phyloP scores from a whole-genome alignment of 768 basidiomycete species.

The Boletales sp. region DNA sequence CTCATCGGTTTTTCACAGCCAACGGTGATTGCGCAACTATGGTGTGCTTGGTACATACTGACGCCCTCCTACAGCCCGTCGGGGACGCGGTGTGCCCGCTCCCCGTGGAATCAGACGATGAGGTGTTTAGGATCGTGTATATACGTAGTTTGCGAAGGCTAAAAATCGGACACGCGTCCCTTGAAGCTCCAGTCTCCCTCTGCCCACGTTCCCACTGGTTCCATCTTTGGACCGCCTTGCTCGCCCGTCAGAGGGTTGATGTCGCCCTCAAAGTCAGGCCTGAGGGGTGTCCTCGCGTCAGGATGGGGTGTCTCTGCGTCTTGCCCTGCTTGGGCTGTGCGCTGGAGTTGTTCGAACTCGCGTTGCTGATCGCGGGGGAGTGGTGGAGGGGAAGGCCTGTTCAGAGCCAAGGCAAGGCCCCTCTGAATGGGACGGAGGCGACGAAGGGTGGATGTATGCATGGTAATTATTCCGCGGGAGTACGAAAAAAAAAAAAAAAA shows the following conservation, averaged over 20 bases:
- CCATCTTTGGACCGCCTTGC: constrained; percentile 80
- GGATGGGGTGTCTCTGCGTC: constrained; percentile 57
- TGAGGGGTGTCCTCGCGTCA: constrained; percentile 57
- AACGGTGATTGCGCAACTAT: constrained; percentile 53
- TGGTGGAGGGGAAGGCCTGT: constrained; percentile 68
- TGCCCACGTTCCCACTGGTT: constrained; percentile 67
- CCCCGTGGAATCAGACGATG: constrained; percentile 80
- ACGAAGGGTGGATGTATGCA: neutral
- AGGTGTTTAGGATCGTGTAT: constrained; percentile 14
- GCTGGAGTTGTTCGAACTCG: constrained; percentile 83
- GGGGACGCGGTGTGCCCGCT: constrained; percentile 78
- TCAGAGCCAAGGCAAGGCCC: constrained; percentile 33
- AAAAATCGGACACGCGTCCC: constrained; percentile 87
- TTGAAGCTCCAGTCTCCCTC: constrained; percentile 89
- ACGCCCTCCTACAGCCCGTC: constrained; percentile 55
- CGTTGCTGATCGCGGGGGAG: constrained; percentile 74
- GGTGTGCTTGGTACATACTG: constrained; percentile 11
- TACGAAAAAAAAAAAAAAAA: too few relatives aligned
- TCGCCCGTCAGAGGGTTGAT: constrained; percentile 82
- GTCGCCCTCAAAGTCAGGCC: constrained; percentile 76
- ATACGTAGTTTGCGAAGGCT: constrained; percentile 9
- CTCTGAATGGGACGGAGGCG: neutral
- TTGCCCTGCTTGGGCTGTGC: constrained; percentile 47
- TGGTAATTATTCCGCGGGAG: too few relatives aligned
- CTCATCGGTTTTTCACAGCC: constrained; percentile 44